Conservation (phyloP, 352 stramenopile species). For the Phytophthora meadii region DNA sequence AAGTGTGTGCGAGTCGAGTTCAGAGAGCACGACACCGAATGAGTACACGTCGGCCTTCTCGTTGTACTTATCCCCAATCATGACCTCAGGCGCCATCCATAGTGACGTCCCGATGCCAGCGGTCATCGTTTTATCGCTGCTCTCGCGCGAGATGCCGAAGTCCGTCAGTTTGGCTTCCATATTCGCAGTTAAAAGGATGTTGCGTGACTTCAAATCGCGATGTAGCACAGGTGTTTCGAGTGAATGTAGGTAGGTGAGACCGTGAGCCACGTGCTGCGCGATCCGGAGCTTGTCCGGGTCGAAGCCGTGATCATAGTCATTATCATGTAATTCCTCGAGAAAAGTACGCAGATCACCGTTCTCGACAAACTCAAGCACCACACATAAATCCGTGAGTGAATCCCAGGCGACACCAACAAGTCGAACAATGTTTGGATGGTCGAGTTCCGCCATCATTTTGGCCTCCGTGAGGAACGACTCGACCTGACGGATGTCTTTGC, state of each 20-base stretch:
- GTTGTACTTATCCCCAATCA: conserved; percentile 7
- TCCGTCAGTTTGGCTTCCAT: conserved; percentile 4
- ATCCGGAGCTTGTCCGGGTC: not conserved
- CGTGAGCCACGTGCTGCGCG: not conserved
- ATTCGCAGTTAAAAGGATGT: not conserved
- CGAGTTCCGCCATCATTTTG: conserved; percentile 5
- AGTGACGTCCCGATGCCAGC: conserved; percentile 1
- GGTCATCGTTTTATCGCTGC: conserved; percentile 6
- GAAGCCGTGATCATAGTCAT: conserved; percentile 2
- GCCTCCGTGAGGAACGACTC: conserved; percentile 14
- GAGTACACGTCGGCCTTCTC: conserved; percentile 5
- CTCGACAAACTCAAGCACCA: conserved; percentile 18
- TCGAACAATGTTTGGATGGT: conserved; percentile 7
- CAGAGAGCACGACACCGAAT: conserved; percentile 1
- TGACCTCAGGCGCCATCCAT: conserved; percentile 14
- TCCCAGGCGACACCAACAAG: conserved; percentile 8
- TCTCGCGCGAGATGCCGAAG: conserved; percentile 1
- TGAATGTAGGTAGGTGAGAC: conserved; percentile 2
- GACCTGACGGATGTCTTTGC: conserved; percentile 5
- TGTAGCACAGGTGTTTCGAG: not conserved
- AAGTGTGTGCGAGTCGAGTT: not conserved
- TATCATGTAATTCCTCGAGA: not conserved
- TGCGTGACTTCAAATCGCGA: conserved; percentile 1
- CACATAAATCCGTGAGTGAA: conserved; percentile 14
- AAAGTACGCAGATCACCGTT: conserved; percentile 2